Evolutionary conservation across 345 rosid species (phyloP).

Genomic region (Brassica juncea): DNA sequence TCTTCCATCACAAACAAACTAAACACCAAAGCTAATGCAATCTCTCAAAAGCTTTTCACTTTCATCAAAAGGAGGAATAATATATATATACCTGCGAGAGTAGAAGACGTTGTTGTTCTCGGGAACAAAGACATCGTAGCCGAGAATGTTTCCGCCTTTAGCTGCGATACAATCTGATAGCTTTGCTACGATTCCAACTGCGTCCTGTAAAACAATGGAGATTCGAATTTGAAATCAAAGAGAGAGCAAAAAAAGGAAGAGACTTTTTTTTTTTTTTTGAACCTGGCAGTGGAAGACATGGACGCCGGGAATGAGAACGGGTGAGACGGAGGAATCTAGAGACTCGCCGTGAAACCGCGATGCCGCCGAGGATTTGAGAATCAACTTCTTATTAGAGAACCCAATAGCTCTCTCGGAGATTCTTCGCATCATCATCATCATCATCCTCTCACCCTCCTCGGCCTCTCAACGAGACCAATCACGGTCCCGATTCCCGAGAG

Average conservation of each 20-base stretch:
- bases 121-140: constrained; percentile 88
- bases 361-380: constrained; percentile 45
- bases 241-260: background rate
- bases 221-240: background rate
- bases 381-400: constrained; percentile 31
- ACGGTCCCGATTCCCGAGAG: constrained; percentile 29
- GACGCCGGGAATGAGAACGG: constrained; percentile 66
- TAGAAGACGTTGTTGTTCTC: constrained; percentile 66
- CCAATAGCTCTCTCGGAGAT: constrained; percentile 23
- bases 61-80: background rate
- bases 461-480: constrained; percentile 17
- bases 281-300: constrained; percentile 90
- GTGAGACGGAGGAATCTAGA: constrained; percentile 46
- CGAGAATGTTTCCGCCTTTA: constrained; percentile 89
- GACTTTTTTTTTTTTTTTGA: background rate
- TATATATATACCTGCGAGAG: constrained; percentile 20
- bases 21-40: background rate
- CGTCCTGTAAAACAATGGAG: constrained; percentile 16
- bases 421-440: constrained; percentile 25
- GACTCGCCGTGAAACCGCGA: constrained; percentile 47
- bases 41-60: background rate
- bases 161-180: constrained; percentile 91
- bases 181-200: constrained; percentile 69
- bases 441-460: constrained; percentile 1
- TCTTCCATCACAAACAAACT: background rate